Conservation (phyloP, 169 alveolate genomes). For the Babesia caballi region DNA sequence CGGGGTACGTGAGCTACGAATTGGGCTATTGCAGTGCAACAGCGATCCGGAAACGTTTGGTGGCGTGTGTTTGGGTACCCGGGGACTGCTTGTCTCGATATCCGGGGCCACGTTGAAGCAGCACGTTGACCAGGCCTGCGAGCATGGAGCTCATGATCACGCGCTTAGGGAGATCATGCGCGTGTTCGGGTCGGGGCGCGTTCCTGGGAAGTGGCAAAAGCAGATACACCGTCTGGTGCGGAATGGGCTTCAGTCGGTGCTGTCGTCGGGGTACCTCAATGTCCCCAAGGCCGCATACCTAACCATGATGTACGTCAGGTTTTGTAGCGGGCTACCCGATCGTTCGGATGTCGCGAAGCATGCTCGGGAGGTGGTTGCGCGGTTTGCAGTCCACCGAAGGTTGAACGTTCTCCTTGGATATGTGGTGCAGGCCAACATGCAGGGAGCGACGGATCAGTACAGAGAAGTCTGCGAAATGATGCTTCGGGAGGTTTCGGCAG, state of each 20-base stretch:
- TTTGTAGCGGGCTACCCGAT: neutral
- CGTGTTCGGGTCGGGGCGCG: neutral
- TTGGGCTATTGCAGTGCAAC: neutral
- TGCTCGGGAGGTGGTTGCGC: neutral
- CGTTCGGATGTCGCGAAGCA: neutral
- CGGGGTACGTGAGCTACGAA: neutral
- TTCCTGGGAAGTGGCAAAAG: neutral
- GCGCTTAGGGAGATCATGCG: neutral
- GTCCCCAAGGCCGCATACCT: neutral
- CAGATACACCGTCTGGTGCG: neutral
- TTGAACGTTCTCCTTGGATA: constrained; percentile 16
- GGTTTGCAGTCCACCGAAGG: constrained; percentile 3
- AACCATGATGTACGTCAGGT: neutral
- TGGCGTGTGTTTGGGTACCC: neutral
- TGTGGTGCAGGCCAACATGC: neutral
- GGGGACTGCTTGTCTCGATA: constrained; percentile 1
- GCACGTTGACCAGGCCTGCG: neutral
- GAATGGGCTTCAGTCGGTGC: neutral
- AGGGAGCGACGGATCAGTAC: neutral
- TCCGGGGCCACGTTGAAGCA: neutral
- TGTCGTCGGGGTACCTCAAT: neutral
- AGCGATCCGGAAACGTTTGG: neutral
- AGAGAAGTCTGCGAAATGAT: neutral
- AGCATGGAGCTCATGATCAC: neutral
- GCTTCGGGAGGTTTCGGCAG: neutral